phyloP scores from a whole-genome alignment of 1,284 basidiomycete species.

The Ceratobasidium sp. region DNA sequence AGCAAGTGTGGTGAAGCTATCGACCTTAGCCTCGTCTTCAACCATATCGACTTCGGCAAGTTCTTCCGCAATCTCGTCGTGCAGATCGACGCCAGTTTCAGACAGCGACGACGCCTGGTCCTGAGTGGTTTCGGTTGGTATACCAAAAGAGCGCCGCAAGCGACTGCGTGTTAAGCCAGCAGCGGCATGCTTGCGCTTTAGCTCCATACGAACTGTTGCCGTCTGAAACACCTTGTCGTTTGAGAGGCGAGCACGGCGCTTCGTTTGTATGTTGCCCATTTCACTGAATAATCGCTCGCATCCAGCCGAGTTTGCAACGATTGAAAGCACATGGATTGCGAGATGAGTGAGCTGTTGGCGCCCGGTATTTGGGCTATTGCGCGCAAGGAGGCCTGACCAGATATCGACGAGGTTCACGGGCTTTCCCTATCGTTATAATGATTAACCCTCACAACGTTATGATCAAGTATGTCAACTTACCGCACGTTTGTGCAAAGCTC shows the following conservation, averaged over 20 bases:
- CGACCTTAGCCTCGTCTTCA: no score
- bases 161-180: conserved; percentile 38
- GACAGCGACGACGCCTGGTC: no score
- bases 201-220: conserved; percentile 49
- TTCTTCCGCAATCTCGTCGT: no score
- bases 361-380: conserved; percentile 34
- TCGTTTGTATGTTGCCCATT: conserved; percentile 53
- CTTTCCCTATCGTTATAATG: background rate
- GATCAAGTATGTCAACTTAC: background rate
- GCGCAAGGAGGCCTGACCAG: conserved; percentile 17
- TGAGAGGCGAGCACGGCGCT: conserved; percentile 49
- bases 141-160: conserved; percentile 43
- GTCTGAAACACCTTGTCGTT: conserved; percentile 50
- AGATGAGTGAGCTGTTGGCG: conserved; percentile 51
- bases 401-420: conserved; percentile 9
- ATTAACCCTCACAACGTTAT: background rate
- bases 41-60: no score
- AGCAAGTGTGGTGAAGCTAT: no score
- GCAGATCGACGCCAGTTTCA: no score
- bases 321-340: conserved; percentile 51
- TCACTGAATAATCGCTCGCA: conserved; percentile 52
- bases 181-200: conserved; percentile 42
- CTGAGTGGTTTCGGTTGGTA: no score
- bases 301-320: conserved; percentile 53
- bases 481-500: background rate